These are phyloP conservation scores for Phoma herbarum DNA, from an alignment of 2,329 filamentous ascomycete species.

Conservation along the genomic window DNA sequence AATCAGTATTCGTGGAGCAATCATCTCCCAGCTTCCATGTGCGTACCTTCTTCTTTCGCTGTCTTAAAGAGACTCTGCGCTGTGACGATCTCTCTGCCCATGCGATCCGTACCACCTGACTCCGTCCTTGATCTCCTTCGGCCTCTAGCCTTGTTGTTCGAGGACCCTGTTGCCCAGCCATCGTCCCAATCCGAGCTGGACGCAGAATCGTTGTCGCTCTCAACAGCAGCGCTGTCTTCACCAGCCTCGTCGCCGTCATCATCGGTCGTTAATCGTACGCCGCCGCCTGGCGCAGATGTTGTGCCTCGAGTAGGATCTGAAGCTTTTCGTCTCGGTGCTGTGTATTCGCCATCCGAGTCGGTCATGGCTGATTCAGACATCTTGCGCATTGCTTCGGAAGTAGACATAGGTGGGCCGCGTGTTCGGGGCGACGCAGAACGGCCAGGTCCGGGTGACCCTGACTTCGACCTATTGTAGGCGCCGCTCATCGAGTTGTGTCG, in stretches of 20 bases:
- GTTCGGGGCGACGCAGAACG: conserved; percentile 50
- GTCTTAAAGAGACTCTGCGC: conserved; percentile 73
- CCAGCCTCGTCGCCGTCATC: conserved; percentile 61
- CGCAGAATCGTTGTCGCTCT: conserved; percentile 68
- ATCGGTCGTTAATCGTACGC: conserved; percentile 64
- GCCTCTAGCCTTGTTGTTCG: conserved; percentile 51
- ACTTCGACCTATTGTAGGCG: conserved; percentile 48
- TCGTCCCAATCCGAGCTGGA: conserved; percentile 72
- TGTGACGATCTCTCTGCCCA: conserved; percentile 51
- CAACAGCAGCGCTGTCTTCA: conserved; percentile 67
- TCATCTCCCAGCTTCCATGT: neutral
- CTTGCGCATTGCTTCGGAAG: conserved; percentile 22
- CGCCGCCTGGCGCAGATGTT: conserved; percentile 57
- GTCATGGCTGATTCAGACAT: conserved; percentile 24
- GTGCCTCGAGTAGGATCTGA: conserved; percentile 52
- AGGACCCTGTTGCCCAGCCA: conserved; percentile 49
- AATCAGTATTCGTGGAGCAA: conserved; percentile 15
- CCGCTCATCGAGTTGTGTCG: conserved; percentile 54
- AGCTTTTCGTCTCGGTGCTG: conserved; percentile 57
- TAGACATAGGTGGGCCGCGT: conserved; percentile 12
- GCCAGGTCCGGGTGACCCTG: conserved; percentile 51
- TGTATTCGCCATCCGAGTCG: conserved; percentile 17
- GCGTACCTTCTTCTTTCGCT: conserved; percentile 79
- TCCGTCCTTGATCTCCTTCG: conserved; percentile 49
- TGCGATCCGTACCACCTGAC: conserved; percentile 47